These are phyloP conservation scores for Dicorynia guianensis DNA, from an alignment of 306 rosid genomes.

Conservation along the genomic window DNA sequence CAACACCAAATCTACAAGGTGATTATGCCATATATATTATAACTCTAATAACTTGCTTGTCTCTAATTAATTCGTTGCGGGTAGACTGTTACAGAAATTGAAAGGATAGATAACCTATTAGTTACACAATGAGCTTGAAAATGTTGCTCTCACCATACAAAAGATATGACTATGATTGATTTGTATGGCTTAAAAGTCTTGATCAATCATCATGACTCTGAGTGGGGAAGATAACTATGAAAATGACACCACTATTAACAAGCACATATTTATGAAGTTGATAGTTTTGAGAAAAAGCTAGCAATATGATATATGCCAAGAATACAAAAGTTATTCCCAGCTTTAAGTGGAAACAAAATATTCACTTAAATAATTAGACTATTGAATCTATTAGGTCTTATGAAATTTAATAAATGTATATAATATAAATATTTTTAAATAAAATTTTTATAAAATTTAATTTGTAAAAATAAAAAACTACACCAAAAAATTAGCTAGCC, in stretches of 20 bases:
- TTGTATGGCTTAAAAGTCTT: conserved; percentile 32
- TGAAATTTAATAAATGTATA: too few relatives aligned
- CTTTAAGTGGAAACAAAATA: too few relatives aligned
- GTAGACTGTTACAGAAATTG: too few relatives aligned
- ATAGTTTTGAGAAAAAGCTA: conserved; percentile 48
- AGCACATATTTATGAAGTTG: conserved; percentile 36
- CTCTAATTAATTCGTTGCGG: not conserved
- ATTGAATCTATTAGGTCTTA: too few relatives aligned
- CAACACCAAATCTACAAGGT: not conserved
- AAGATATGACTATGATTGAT: conserved; percentile 28
- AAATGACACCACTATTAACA: conserved; percentile 51
- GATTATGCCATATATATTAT: not conserved
- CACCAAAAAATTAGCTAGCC: conserved; percentile 43
- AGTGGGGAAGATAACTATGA: conserved; percentile 51
- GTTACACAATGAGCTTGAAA: too few relatives aligned
- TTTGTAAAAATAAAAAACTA: too few relatives aligned
- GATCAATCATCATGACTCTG: conserved; percentile 45
- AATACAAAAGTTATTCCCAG: too few relatives aligned
- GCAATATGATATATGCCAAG: conserved; percentile 33
- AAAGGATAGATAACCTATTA: too few relatives aligned
- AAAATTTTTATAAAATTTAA: too few relatives aligned
- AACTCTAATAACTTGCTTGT: too few relatives aligned
- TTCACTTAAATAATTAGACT: too few relatives aligned
- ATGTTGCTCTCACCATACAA: conserved; percentile 9
- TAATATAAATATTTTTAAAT: too few relatives aligned